phyloP scores from a whole-genome alignment of 2,329 filamentous ascomycete genomes.

The Iodosphaeria phyllophila region DNA sequence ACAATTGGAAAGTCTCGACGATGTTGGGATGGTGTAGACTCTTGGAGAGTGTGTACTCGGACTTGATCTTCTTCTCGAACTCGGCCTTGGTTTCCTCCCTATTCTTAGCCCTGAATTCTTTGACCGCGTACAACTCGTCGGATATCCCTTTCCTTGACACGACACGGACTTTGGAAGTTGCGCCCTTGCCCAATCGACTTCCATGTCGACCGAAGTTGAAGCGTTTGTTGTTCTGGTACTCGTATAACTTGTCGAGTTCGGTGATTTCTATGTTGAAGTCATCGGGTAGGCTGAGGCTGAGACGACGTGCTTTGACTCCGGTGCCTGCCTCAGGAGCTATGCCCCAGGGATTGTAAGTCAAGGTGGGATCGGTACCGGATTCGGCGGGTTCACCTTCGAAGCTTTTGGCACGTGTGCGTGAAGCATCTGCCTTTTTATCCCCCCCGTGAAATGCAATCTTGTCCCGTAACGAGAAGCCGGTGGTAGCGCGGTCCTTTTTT shows the following conservation, averaged over 20 bases:
- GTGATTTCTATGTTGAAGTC: conserved; percentile 55
- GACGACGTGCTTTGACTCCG: conserved; percentile 59
- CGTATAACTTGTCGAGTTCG: conserved; percentile 51
- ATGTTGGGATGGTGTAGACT: conserved; percentile 76
- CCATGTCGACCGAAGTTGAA: conserved; percentile 54
- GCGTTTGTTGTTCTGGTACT: conserved; percentile 50
- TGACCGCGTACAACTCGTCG: conserved; percentile 61
- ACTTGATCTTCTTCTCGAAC: conserved; percentile 80
- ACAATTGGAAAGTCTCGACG: conserved; percentile 61
- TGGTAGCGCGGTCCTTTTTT: conserved; percentile 31
- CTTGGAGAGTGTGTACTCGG: conserved; percentile 76
- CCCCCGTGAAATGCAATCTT: conserved; percentile 24
- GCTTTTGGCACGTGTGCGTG: conserved; percentile 10
- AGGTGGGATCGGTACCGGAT: conserved; percentile 14
- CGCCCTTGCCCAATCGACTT: conserved; percentile 63
- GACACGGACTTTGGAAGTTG: conserved; percentile 64
- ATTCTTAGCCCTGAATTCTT: conserved; percentile 65
- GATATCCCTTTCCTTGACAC: conserved; percentile 54
- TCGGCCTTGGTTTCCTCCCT: conserved; percentile 51
- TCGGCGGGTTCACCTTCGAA: conserved; percentile 1
- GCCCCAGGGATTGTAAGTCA: conserved; percentile 33
- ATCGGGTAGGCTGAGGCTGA: conserved; percentile 57
- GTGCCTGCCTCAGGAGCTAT: conserved; percentile 50
- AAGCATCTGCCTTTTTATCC: conserved; percentile 9
- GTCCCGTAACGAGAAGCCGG: conserved; percentile 28